These are phyloP conservation scores for Cochlearia excelsa DNA, from an alignment of 345 rosid species.

Conservation along the genomic window DNA sequence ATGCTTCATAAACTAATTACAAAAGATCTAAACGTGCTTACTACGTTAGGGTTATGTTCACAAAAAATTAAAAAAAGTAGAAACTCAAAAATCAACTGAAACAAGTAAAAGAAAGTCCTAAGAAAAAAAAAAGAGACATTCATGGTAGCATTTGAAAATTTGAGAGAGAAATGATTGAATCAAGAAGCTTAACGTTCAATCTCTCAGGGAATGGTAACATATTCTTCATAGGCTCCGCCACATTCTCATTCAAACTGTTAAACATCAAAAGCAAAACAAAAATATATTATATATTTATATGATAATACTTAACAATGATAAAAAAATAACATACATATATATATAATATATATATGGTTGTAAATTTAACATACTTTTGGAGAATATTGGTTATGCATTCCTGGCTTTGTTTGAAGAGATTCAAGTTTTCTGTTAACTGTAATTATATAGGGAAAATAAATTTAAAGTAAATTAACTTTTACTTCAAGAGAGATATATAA, in stretches of 20 bases:
- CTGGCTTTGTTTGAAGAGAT: no score
- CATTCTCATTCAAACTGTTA: slow-evolving; percentile 53
- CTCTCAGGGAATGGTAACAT: slow-evolving; percentile 66
- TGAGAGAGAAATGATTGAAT: slow-evolving; percentile 40
- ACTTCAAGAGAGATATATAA: no score
- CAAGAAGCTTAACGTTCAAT: slow-evolving; percentile 52
- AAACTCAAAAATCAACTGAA: not conserved
- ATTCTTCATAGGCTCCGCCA: slow-evolving; percentile 61
- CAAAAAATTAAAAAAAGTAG: slow-evolving; percentile 3
- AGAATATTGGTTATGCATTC: no score
- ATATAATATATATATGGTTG: no score
- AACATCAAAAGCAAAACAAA: not conserved
- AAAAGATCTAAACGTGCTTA: slow-evolving; percentile 4
- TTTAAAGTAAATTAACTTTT: no score
- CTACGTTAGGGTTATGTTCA: slow-evolving; percentile 5
- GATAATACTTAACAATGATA: no score
- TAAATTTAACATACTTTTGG: no score
- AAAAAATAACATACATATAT: no score
- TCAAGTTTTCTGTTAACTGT: no score
- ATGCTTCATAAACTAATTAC: not conserved
- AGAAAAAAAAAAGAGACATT: not conserved
- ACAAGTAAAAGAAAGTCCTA: not conserved
- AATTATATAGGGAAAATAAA: no score
- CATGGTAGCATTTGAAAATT: slow-evolving; percentile 29
- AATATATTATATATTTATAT: no score